phyloP scores from a whole-genome alignment of 164 flowering plant genomes.

The Nymphaea thermarum region DNA sequence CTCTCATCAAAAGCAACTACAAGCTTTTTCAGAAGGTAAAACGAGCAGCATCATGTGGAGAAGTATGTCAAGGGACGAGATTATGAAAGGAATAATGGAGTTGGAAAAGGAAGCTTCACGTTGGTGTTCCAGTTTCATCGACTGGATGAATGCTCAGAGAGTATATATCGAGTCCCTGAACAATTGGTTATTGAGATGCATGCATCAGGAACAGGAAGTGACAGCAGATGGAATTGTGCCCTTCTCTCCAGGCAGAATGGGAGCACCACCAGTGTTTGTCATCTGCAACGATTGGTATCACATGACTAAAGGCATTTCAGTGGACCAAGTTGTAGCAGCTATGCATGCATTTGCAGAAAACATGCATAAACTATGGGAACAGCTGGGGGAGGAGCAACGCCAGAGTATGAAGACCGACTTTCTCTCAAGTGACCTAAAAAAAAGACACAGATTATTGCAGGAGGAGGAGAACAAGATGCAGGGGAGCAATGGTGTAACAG shows the following conservation, averaged over 20 bases:
- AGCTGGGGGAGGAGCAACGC: conserved; percentile 73
- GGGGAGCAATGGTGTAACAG: not conserved
- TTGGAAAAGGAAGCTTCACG: conserved; percentile 63
- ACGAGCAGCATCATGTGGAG: conserved; percentile 20
- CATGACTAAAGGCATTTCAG: conserved; percentile 54
- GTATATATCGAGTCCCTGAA: conserved; percentile 55
- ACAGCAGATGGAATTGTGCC: conserved; percentile 83
- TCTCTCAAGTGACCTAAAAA: conserved; percentile 57
- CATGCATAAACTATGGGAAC: conserved; percentile 66
- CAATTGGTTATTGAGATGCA: conserved; percentile 74
- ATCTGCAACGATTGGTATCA: conserved; percentile 82
- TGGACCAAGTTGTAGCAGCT: conserved; percentile 36
- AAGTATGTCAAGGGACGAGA: conserved; percentile 35
- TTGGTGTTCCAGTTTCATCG: conserved; percentile 56
- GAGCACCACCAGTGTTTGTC: conserved; percentile 78
- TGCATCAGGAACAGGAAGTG: conserved; percentile 53
- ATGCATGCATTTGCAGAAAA: conserved; percentile 55
- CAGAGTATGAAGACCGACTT: conserved; percentile 67
- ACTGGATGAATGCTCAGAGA: conserved; percentile 66
- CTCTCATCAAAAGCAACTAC: conserved; percentile 88
- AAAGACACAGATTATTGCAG: conserved; percentile 29
- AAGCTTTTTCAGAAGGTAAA: conserved; percentile 71
- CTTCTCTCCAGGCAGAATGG: conserved; percentile 73
- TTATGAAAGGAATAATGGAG: conserved; percentile 48
- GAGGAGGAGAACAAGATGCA: conserved; percentile 25